Evolutionary conservation across 768 basidiomycete species (phyloP).

Genomic region (Macrolepiota albuminosa): DNA sequence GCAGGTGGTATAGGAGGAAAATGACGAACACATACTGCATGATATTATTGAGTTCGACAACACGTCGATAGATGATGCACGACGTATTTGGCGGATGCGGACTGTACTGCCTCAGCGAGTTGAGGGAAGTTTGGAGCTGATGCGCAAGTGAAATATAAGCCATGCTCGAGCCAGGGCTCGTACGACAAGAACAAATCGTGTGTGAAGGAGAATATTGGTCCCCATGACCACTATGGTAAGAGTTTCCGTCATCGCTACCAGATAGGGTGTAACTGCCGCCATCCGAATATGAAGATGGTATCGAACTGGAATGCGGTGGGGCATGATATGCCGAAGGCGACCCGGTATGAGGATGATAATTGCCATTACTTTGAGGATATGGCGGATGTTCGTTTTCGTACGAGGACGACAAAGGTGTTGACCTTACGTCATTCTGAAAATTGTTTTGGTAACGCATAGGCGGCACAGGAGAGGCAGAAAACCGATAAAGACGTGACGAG

Average conservation of each 20-base stretch:
- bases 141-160: slow-evolving; percentile 59
- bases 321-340: slow-evolving; percentile 25
- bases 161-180: slow-evolving; percentile 53
- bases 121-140: slow-evolving; percentile 54
- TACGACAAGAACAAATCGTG: slow-evolving; percentile 57
- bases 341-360: slow-evolving; percentile 17
- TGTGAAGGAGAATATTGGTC: slow-evolving; percentile 29
- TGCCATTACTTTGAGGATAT: slow-evolving; percentile 14
- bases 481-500: slow-evolving; percentile 58
- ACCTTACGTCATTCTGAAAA: slow-evolving; percentile 42
- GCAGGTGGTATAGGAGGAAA: background rate
- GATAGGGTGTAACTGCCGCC: slow-evolving; percentile 31
- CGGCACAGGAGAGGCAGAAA: slow-evolving; percentile 58
- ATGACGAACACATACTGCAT: slow-evolving; percentile 53
- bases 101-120: slow-evolving; percentile 54
- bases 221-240: slow-evolving; percentile 32
- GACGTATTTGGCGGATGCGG: slow-evolving; percentile 49
- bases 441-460: slow-evolving; percentile 50
- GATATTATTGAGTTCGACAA: slow-evolving; percentile 55
- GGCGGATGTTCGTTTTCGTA: slow-evolving; percentile 33
- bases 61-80: slow-evolving; percentile 54
- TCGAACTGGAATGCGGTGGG: slow-evolving; percentile 18
- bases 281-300: slow-evolving; percentile 35
- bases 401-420: slow-evolving; percentile 28
- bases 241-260: slow-evolving; percentile 35